Evolutionary conservation across 192 early-diverging fungal genomes (phyloP).

Genomic region (Backusella mclennaniae): DNA sequence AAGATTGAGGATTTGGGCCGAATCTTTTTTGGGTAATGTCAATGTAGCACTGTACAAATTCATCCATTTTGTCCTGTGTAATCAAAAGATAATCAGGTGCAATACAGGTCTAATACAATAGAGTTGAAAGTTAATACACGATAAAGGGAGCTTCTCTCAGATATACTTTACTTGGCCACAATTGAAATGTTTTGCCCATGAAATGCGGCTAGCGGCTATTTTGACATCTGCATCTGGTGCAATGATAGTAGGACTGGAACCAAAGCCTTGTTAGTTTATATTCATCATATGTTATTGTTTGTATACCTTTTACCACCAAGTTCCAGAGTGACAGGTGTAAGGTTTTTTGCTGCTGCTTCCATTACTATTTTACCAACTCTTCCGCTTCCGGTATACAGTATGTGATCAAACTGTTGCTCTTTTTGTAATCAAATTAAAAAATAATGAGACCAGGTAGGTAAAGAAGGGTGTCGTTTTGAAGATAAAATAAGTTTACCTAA

Average conservation of each 20-base stretch:
- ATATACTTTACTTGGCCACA: conserved; percentile 67
- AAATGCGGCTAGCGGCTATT: conserved; percentile 66
- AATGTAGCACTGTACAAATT: conserved; percentile 49
- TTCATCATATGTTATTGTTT: not conserved
- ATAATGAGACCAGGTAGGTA: not conserved
- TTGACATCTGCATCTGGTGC: conserved; percentile 63
- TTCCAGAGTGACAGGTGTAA: conserved; percentile 86
- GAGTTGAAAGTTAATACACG: too few species aligned
- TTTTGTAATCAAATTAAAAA: not conserved
- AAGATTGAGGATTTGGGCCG: conserved; percentile 37
- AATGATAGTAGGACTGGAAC: conserved; percentile 57
- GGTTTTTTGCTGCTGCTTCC: conserved; percentile 79
- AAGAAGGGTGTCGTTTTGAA: conserved; percentile 25
- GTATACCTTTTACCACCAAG: conserved; percentile 84
- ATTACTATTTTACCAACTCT: conserved; percentile 83
- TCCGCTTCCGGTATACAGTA: conserved; percentile 89
- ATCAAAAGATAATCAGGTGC: conserved; percentile 74
- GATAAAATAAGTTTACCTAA: conserved; percentile 65
- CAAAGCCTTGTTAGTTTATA: not conserved
- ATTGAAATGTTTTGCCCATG: conserved; percentile 83
- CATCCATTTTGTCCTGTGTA: conserved; percentile 40
- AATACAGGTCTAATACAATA: conserved; percentile 62
- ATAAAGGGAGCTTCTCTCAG: not conserved
- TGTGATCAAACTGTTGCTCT: conserved; percentile 73
- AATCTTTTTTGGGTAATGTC: conserved; percentile 39